Evolutionary conservation across 768 basidiomycete species (phyloP).

Genomic region (Jaapia argillacea): DNA sequence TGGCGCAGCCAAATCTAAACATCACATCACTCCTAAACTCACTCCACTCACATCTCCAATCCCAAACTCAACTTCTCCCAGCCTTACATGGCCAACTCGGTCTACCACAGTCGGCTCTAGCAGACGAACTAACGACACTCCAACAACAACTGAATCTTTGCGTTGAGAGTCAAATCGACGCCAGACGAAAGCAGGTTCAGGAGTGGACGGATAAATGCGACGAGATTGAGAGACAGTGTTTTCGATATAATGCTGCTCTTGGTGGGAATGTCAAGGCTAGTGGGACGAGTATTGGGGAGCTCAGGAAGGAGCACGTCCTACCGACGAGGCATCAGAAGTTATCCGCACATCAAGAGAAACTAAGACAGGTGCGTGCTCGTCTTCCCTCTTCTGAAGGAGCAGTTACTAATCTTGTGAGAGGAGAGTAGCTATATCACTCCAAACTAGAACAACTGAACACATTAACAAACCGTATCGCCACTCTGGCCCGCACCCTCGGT

Average conservation of each 20-base stretch:
- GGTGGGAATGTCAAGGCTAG: conserved; percentile 64
- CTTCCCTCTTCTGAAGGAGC: background rate
- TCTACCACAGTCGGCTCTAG: conserved; percentile 66
- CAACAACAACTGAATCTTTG: conserved; percentile 68
- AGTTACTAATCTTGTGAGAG: conserved; percentile 3
- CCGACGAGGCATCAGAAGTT: conserved; percentile 65
- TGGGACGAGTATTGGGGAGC: conserved; percentile 53
- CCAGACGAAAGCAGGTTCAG: conserved; percentile 68
- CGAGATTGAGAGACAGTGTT: conserved; percentile 51
- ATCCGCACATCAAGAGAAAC: conserved; percentile 63
- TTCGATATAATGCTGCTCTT: conserved; percentile 56
- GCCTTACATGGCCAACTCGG: conserved; percentile 79
- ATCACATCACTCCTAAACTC: conserved; percentile 67
- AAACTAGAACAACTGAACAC: conserved; percentile 70
- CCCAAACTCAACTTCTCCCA: conserved; percentile 76
- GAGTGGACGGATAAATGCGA: conserved; percentile 58
- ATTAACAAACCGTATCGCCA: conserved; percentile 52
- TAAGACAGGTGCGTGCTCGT: conserved; percentile 56
- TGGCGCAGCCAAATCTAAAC: background rate
- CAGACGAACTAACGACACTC: conserved; percentile 68
- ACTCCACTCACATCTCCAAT: conserved; percentile 66
- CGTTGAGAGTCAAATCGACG: conserved; percentile 64
- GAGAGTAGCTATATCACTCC: conserved; percentile 53
- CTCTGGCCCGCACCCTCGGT: conserved; percentile 52
- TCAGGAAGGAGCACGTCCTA: conserved; percentile 62